Evolutionary conservation across 371 early-diverging fungal species (phyloP), one percentile per base, ranked within the genome.

Genomic region (Mortierella sp.): DNA sequence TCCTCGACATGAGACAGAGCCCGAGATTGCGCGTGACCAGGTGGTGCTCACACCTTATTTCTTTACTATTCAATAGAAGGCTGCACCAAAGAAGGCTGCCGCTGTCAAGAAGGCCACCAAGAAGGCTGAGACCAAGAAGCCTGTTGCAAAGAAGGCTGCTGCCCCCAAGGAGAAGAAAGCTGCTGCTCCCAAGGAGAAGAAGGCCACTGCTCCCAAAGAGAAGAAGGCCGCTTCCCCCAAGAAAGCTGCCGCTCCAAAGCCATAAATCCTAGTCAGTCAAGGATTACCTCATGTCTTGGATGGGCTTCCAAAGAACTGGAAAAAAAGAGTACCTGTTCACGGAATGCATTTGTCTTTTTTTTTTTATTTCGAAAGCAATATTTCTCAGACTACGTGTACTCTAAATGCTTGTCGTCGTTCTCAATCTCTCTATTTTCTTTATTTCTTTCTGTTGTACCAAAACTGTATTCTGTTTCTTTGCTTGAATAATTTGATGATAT

Each of bases 81-180:
- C 65, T 13, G 72, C 87, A 19, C 72, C 76, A 32, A 85, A 87
- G 83, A 86, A 87, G 74, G 80, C 85, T 33, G 70, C 88, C 36
- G 72, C 84, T 64, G 83, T 89, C 74, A 88, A 88, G 86, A 87
- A 86, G 84, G 76, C 83, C 24, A 68, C 69, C 13, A 87, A 84
- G 79, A 72, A 65, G 81, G 67, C 83, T 57, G 70, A 87, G 50
- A 67, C 86, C 43, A 90, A 88, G 87, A 88, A 88, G 84, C 69
- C 88, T 32, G 76, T 80, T 41, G 83, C 86, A 33, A 80, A 76
- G 68, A 84, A 78, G 82, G 77, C 80, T 55, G 68, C 87, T 36
- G 70, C 78, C 24, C 58, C 88, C 53, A 84, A 86, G 77, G 87
- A 87, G 47, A 87, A 73, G 71, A 71, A 70, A 63, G 61, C 70